Conservation (phyloP, 2,329 filamentous ascomycete species). For the Trichothecium roseum region DNA sequence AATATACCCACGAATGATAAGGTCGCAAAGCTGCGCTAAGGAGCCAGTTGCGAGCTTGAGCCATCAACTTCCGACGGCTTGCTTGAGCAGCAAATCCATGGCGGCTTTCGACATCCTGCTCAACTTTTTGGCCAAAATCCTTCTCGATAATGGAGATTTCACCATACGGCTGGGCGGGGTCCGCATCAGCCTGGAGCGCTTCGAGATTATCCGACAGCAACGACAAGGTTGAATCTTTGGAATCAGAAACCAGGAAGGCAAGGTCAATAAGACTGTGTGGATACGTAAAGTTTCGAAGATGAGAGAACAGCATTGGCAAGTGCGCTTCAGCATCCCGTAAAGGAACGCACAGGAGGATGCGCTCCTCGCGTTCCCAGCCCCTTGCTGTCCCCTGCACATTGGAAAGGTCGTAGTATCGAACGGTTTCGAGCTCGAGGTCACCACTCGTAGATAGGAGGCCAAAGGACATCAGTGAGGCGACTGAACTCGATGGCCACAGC, state of each 20-base stretch:
- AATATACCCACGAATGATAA: slow-evolving; percentile 98
- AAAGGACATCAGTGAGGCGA: slow-evolving; percentile 54
- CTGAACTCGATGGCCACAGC: slow-evolving; percentile 57
- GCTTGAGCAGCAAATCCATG: slow-evolving; percentile 97
- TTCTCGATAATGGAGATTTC: slow-evolving; percentile 98
- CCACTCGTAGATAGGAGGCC: slow-evolving; percentile 58
- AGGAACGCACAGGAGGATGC: slow-evolving; percentile 89
- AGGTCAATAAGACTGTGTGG: slow-evolving; percentile 94
- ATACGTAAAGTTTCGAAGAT: slow-evolving; percentile 92
- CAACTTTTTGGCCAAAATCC: slow-evolving; percentile 95
- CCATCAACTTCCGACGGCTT: slow-evolving; percentile 90
- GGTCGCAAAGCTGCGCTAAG: slow-evolving; percentile 85
- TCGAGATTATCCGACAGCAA: slow-evolving; percentile 67
- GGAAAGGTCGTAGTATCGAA: slow-evolving; percentile 92
- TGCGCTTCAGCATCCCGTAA: slow-evolving; percentile 87
- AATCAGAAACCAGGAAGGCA: slow-evolving; percentile 94
- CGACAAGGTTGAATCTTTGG: slow-evolving; percentile 78
- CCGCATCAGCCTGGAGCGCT: slow-evolving; percentile 67
- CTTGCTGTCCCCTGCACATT: slow-evolving; percentile 84
- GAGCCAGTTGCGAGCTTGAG: slow-evolving; percentile 94
- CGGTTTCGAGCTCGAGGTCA: slow-evolving; percentile 78
- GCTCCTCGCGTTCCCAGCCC: slow-evolving; percentile 93
- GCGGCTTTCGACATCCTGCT: slow-evolving; percentile 93
- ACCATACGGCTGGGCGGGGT: slow-evolving; percentile 75
- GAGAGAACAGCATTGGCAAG: slow-evolving; percentile 97